Evolutionary conservation across 805 yeast species (phyloP).

Genomic region (Cyberlindnera maclurae): DNA sequence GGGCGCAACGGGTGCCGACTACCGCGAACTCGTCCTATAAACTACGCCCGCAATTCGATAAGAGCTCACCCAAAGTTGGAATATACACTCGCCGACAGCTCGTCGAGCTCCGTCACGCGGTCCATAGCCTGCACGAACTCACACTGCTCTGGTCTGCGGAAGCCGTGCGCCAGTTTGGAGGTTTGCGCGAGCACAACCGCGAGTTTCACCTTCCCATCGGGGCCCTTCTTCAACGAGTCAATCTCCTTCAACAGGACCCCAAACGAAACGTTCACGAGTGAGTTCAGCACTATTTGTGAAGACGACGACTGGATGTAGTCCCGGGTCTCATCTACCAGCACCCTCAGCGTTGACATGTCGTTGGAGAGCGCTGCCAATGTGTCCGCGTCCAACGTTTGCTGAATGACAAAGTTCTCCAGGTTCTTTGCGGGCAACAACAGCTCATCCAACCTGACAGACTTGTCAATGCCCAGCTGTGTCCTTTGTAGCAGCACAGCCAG

Average conservation of each 20-base stretch:
- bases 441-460: constrained; percentile 36
- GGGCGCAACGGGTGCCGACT: too few relatives aligned
- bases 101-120: constrained; percentile 61
- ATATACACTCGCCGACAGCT: constrained; percentile 84
- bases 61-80: constrained; percentile 48
- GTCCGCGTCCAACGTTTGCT: constrained; percentile 42
- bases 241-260: constrained; percentile 5
- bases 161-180: constrained; percentile 53
- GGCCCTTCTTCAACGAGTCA: constrained; percentile 9
- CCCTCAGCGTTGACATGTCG: constrained; percentile 24
- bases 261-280: constrained; percentile 28
- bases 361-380: constrained; percentile 26
- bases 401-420: constrained; percentile 45
- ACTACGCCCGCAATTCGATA: too few relatives aligned
- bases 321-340: constrained; percentile 36
- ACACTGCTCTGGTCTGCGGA: constrained; percentile 34
- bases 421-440: constrained; percentile 44
- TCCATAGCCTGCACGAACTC: constrained; percentile 39
- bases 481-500: constrained; percentile 40
- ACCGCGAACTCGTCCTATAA: too few relatives aligned
- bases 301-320: constrained; percentile 35
- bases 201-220: constrained; percentile 36
- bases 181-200: constrained; percentile 68
- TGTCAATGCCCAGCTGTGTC: constrained; percentile 32
- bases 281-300: constrained; percentile 25